These are phyloP conservation scores for Penicillium paneum DNA, from an alignment of 2,329 filamentous ascomycete genomes.

Conservation along the genomic window DNA sequence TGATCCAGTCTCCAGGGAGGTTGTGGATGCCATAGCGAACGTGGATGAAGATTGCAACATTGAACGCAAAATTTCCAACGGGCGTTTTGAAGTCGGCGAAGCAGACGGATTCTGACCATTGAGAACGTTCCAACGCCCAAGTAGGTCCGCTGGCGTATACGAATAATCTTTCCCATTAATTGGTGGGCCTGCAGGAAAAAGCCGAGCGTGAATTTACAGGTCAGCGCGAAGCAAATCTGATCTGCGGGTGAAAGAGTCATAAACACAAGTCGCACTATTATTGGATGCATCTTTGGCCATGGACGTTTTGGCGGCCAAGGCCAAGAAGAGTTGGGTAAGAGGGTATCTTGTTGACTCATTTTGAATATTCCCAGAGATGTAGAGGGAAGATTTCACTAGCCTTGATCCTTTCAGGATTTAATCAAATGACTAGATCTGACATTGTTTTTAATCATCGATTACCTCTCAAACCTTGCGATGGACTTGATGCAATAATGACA, in stretches of 20 bases:
- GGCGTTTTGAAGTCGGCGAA: background rate
- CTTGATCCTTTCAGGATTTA: too few species aligned
- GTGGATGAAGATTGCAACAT: background rate
- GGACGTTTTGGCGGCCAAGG: background rate
- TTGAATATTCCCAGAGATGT: too few species aligned
- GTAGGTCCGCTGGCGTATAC: background rate
- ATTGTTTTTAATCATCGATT: too few species aligned
- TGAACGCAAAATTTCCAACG: background rate
- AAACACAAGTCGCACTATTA: background rate
- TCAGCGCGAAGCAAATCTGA: background rate
- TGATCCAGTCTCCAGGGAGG: background rate
- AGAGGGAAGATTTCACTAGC: too few species aligned
- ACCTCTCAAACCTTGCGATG: too few species aligned
- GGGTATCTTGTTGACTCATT: too few species aligned
- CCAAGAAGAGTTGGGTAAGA: too few species aligned
- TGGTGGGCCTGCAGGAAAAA: background rate
- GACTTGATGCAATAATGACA: too few species aligned
- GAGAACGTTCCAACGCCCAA: background rate
- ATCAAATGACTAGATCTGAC: too few species aligned
- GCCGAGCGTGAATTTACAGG: background rate
- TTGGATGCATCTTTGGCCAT: background rate
- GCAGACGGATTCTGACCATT: background rate
- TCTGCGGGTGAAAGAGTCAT: background rate
- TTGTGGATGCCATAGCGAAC: background rate
- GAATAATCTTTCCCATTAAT: background rate